phyloP scores from a whole-genome alignment of 768 basidiomycete species.

The Calocybe indica region DNA sequence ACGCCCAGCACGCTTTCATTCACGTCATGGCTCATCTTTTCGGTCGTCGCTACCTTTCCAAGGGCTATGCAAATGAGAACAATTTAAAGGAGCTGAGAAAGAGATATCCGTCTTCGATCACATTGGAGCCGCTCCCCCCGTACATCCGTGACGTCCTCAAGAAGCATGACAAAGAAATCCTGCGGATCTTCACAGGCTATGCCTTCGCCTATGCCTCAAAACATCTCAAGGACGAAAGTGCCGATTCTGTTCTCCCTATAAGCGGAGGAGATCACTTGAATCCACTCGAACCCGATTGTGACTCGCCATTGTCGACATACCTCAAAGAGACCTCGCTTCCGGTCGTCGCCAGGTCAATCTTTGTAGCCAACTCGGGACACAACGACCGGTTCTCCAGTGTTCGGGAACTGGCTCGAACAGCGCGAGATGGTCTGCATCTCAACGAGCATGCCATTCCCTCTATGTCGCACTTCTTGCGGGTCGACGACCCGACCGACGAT shows the following conservation, averaged over 20 bases:
- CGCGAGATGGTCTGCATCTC: constrained; percentile 47
- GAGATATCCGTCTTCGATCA: constrained; percentile 49
- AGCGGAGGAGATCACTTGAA: constrained; percentile 25
- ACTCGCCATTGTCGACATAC: constrained; percentile 24
- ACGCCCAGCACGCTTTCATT: constrained; percentile 46
- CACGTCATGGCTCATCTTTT: constrained; percentile 61
- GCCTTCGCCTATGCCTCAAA: constrained; percentile 42
- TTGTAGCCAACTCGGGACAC: constrained; percentile 66
- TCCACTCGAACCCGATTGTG: background rate
- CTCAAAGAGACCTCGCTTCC: constrained; percentile 32
- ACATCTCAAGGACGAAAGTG: constrained; percentile 28
- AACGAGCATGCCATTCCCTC: constrained; percentile 60
- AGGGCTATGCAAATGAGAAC: constrained; percentile 30
- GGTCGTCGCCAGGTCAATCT: constrained; percentile 46
- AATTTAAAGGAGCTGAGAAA: constrained; percentile 27
- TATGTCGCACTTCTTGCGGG: constrained; percentile 21
- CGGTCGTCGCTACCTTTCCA: constrained; percentile 49
- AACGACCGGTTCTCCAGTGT: constrained; percentile 47
- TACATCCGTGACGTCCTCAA: constrained; percentile 34
- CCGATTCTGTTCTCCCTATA: constrained; percentile 43
- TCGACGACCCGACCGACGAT: constrained; percentile 2
- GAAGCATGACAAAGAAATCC: constrained; percentile 42
- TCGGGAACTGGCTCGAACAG: constrained; percentile 45
- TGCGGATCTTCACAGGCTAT: constrained; percentile 51
- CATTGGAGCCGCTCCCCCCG: constrained; percentile 44